A percentile compares a stretch with the other conserved stretches of the same genome.
These are phyloP conservation scores for Tephrocybe sp. DNA, from an alignment of 768 basidiomycete genomes.

Conservation along the genomic window DNA sequence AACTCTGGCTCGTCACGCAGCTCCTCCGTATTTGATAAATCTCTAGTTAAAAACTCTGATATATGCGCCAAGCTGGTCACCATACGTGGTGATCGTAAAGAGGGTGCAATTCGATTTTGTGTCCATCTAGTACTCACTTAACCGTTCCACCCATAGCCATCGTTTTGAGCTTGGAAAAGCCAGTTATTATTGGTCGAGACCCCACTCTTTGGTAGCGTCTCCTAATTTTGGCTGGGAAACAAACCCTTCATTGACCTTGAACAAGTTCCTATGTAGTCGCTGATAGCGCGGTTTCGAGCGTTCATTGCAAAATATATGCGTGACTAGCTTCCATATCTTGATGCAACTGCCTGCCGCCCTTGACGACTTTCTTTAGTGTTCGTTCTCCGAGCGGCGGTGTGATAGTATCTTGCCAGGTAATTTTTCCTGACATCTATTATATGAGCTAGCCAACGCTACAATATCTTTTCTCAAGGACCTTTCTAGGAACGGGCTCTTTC, in stretches of 20 bases:
- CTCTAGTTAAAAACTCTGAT: slow-evolving; percentile 19
- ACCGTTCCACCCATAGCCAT: slow-evolving; percentile 39
- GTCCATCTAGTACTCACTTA: background rate
- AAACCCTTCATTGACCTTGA: background rate
- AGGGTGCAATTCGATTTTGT: slow-evolving; percentile 41
- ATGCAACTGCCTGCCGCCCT: slow-evolving; percentile 1
- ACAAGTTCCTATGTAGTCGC: slow-evolving; percentile 62
- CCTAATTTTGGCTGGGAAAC: background rate
- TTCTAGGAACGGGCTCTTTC: slow-evolving; percentile 71
- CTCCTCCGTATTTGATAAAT: background rate
- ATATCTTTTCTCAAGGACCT: slow-evolving; percentile 46
- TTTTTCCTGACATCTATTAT: background rate
- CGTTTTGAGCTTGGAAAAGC: slow-evolving; percentile 55
- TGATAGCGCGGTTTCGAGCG: slow-evolving; percentile 60
- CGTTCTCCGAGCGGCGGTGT: slow-evolving; percentile 67
- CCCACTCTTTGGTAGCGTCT: slow-evolving; percentile 56
- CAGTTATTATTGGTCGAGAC: slow-evolving; percentile 70
- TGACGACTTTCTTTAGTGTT: slow-evolving; percentile 40
- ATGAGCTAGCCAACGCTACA: background rate
- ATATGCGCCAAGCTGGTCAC: slow-evolving; percentile 78
- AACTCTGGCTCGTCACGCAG: too few species aligned
- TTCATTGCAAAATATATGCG: slow-evolving; percentile 84
- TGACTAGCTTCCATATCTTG: slow-evolving; percentile 29
- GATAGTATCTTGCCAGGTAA: slow-evolving; percentile 77
- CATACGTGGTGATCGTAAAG: slow-evolving; percentile 55